phyloP scores from a whole-genome alignment of 2,329 filamentous ascomycete genomes.

The Pseudogymnoascus sp. region DNA sequence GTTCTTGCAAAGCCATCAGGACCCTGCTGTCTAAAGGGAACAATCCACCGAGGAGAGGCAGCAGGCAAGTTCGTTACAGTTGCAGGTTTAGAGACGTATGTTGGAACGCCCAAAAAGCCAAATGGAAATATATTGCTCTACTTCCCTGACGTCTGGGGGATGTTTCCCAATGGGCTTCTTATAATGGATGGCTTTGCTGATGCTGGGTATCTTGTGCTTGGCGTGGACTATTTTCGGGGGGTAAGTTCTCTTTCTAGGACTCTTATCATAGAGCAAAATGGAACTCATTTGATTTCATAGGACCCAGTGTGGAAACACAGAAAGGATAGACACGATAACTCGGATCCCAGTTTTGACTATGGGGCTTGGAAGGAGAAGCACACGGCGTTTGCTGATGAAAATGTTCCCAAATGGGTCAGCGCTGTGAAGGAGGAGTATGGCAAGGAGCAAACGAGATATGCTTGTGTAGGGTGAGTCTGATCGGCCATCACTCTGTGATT shows the following conservation, averaged over 20 bases:
- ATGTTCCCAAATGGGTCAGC: conserved; percentile 37
- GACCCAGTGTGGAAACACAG: conserved; percentile 37
- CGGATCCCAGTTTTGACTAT: conserved; percentile 36
- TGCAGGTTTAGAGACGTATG: conserved; percentile 32
- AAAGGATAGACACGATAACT: conserved; percentile 24
- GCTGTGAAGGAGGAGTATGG: conserved; percentile 31
- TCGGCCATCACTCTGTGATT: background rate
- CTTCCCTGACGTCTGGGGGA: conserved; percentile 38
- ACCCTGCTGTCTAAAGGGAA: conserved; percentile 33
- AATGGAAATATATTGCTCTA: conserved; percentile 37
- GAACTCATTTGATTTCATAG: conserved; percentile 17
- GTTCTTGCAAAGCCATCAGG: conserved; percentile 30
- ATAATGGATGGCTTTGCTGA: conserved; percentile 39
- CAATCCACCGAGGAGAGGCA: conserved; percentile 31
- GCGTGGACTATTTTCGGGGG: conserved; percentile 38
- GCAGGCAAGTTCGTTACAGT: conserved; percentile 29
- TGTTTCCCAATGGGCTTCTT: conserved; percentile 35
- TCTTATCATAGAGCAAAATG: background rate
- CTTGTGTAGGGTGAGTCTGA: conserved; percentile 30
- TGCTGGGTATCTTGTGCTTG: conserved; percentile 34
- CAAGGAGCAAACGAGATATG: conserved; percentile 29
- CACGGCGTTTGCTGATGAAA: conserved; percentile 32
- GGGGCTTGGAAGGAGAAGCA: conserved; percentile 41
- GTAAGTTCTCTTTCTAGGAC: conserved; percentile 20
- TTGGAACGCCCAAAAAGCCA: conserved; percentile 24